Base-by-base conservation (phyloP, 2,329 filamentous ascomycete species). In the Colletotrichum graminicola region DNA sequence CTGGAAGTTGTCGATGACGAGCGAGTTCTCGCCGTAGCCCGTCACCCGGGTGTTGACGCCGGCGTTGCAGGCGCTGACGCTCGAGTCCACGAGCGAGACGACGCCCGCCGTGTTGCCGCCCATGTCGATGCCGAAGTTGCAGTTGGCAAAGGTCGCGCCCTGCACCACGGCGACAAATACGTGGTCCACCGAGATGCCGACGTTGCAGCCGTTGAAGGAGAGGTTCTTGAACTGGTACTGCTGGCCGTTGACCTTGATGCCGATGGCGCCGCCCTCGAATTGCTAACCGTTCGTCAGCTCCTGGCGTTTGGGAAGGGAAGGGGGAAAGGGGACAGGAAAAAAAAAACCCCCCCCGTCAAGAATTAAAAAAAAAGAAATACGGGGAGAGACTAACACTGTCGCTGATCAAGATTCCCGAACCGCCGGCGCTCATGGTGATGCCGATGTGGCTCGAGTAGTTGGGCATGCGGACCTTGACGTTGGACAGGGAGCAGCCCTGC, bases 181-280 rank as follows among this genome's bases (percentile, higher is more conserved):
- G 41, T 71, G 63, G 66, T 74, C 69, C 6, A 80, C 65, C 32
- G 74, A 76, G 39, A 80, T 75, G 26, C 78, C 79, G n/a, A 77
- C 76, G 18, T 73, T 74, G 51, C 74, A 78, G 59, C 77, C 77
- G 60, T 77, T 77, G 67, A 80, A 80, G 7, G 61, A 73, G 26
- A 80, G 67, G 55, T 73, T 74, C 68, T 81, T 82, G 66, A 81
- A 77, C 26, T 79, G 74, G 59, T 80, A 81, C 72, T 81, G 79
- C 75, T 81, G 78, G 64, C 77, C 79, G 2, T 74, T 76, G 32
- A 79, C 72, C 39, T 74, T 70, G 34, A 81, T 75, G 5, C 79
- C 80, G 23, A 80, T 74, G 26, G 74, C 73, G 14, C 79, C 80
- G 41, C 77, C 80, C n/a, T 75, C 76, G 73, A 81, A 79, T 14